These are phyloP conservation scores for Trichoderma koningiopsis DNA, from an alignment of 2,329 filamentous ascomycete species.

Conservation along the genomic window DNA sequence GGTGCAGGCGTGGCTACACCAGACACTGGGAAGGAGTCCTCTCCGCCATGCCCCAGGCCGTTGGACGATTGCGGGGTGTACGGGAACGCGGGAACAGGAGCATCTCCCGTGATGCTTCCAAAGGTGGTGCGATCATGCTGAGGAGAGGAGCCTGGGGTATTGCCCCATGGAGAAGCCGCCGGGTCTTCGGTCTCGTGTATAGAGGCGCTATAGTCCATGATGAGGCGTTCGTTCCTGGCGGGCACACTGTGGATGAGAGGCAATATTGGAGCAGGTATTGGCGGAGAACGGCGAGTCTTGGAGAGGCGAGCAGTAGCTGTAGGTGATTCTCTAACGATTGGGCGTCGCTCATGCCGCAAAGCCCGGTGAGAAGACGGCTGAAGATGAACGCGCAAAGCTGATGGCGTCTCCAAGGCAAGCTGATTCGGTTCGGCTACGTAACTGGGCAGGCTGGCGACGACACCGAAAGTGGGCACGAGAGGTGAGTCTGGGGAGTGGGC, in stretches of 20 bases:
- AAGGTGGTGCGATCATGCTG: constrained; percentile 50
- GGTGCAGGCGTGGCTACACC: constrained; percentile 51
- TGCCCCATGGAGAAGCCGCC: constrained; percentile 58
- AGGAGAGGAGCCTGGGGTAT: constrained; percentile 55
- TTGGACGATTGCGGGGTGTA: constrained; percentile 49
- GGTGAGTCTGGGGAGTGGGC: constrained; percentile 21
- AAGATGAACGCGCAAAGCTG: constrained; percentile 23
- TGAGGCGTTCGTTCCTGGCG: constrained; percentile 21
- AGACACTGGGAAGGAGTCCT: constrained; percentile 49
- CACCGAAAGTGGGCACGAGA: constrained; percentile 18
- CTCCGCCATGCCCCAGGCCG: constrained; percentile 44
- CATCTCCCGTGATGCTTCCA: constrained; percentile 44
- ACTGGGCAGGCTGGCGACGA: constrained; percentile 32
- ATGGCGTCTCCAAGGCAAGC: constrained; percentile 11
- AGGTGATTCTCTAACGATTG: background rate
- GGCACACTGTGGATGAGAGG: constrained; percentile 26
- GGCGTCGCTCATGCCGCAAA: constrained; percentile 22
- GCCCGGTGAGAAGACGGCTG: constrained; percentile 6
- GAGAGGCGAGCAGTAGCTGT: background rate
- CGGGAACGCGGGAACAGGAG: constrained; percentile 47
- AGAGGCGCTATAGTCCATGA: constrained; percentile 62
- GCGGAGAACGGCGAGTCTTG: background rate
- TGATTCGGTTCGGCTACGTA: constrained; percentile 35
- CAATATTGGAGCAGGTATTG: constrained; percentile 28
- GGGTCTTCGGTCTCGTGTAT: constrained; percentile 58